Conservation (phyloP, 1,284 basidiomycete genomes). For the Apiotrichum mycotoxinovorans region DNA sequence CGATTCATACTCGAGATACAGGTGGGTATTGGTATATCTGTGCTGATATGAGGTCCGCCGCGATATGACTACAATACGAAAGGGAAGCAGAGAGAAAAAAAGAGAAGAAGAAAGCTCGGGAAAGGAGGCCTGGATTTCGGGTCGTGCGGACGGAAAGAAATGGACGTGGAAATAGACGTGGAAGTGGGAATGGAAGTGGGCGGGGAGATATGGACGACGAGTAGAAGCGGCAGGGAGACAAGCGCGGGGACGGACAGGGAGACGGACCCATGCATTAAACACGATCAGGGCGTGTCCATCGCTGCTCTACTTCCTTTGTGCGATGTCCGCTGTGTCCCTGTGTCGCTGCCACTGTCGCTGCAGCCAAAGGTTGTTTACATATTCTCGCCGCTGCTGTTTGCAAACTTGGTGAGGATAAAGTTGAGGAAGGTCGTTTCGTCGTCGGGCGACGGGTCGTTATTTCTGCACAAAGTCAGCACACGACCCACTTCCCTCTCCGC, state of each 20-base stretch:
- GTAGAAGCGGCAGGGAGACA: no score
- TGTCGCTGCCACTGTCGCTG: no score
- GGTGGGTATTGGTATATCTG: slow-evolving; percentile 5
- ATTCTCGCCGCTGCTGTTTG: slow-evolving; percentile 39
- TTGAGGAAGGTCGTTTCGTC: slow-evolving; percentile 45
- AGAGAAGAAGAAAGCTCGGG: background rate
- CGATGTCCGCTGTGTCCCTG: no score
- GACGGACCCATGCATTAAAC: no score
- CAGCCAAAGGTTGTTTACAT: slow-evolving; percentile 14
- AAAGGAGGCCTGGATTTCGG: no score
- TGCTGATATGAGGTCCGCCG: slow-evolving; percentile 1
- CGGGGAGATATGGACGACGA: background rate
- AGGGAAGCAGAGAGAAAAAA: background rate
- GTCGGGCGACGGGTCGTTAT: slow-evolving; percentile 23
- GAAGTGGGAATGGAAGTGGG: background rate
- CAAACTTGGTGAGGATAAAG: slow-evolving; percentile 47
- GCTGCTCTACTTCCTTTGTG: no score
- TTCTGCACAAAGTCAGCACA: slow-evolving; percentile 11
- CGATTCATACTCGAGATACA: slow-evolving; percentile 5
- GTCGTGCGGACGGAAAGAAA: no score
- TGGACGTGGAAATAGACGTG: background rate
- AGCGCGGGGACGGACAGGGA: no score
- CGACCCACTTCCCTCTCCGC: background rate
- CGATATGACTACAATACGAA: slow-evolving; percentile 2
- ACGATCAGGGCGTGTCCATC: no score